Percentiles rank a stretch among this genome's conserved stretches.
These are phyloP conservation scores for Hemisphaericaspora subhashii DNA, from an alignment of 1,139 yeast genomes.

Conservation along the genomic window DNA sequence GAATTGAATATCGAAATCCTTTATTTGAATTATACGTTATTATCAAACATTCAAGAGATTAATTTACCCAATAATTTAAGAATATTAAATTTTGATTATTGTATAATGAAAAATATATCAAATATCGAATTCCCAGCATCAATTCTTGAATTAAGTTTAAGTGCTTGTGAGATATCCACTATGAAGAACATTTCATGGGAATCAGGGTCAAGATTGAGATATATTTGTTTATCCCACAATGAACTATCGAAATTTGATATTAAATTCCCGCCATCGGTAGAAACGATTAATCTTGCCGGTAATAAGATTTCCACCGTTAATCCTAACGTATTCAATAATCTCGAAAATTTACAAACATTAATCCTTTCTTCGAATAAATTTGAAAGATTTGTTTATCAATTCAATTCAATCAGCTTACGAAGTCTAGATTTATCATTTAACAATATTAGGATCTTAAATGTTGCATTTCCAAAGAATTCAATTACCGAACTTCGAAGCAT, in stretches of 20 bases:
- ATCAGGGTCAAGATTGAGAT: constrained; percentile 12
- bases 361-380: constrained; percentile 17
- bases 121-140: constrained; percentile 15
- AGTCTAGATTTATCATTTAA: constrained; percentile 21
- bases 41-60: constrained; percentile 16
- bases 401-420: constrained; percentile 11
- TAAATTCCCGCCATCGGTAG: constrained; percentile 15
- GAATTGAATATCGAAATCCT: constrained; percentile 18
- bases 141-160: constrained; percentile 22
- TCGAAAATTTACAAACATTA: constrained; percentile 14
- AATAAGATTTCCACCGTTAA: constrained; percentile 11
- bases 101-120: constrained; percentile 14
- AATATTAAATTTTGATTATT: constrained; percentile 24
- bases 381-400: constrained; percentile 10
- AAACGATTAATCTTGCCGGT: constrained; percentile 12
- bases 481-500: constrained; percentile 17
- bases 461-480: constrained; percentile 14
- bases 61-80: constrained; percentile 18
- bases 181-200: constrained; percentile 18
- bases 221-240: constrained; percentile 19
- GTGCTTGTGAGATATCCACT: constrained; percentile 20
- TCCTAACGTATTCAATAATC: constrained; percentile 7
- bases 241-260: constrained; percentile 9
- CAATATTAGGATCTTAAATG: constrained; percentile 10
- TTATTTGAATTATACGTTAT: constrained; percentile 21